Conservation (phyloP, 73 alveolate genomes). For the Paramecium tetraurelia region DNA sequence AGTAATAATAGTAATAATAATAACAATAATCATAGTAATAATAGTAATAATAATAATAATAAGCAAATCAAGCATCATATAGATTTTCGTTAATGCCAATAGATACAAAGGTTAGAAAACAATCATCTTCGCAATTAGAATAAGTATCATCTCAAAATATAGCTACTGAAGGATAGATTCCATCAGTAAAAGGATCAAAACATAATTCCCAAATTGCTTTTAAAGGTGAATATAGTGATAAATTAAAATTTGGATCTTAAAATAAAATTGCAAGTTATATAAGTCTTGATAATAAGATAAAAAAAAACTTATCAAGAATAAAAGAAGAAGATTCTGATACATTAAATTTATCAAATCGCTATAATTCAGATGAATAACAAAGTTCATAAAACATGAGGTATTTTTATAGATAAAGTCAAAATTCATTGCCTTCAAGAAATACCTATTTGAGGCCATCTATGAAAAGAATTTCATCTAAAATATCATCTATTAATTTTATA, state of each 20-base stretch:
- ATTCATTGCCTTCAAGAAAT: background rate
- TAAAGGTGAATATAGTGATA: background rate
- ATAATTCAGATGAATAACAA: background rate
- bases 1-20: background rate
- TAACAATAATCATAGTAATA: background rate
- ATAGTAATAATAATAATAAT: background rate
- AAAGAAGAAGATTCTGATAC: constrained; percentile 37
- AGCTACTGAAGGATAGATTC: background rate
- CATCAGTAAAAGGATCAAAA: background rate
- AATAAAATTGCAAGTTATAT: background rate
- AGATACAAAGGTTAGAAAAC: background rate
- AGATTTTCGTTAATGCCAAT: background rate
- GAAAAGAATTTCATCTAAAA: background rate
- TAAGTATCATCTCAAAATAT: background rate
- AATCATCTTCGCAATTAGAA: background rate
- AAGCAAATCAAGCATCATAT: background rate
- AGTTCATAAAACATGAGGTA: background rate
- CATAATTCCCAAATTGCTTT: background rate
- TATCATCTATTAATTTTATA: background rate
- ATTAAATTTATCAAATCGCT: background rate
- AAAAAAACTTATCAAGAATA: background rate
- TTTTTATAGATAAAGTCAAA: background rate
- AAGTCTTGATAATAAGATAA: background rate
- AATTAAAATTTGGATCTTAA: background rate
- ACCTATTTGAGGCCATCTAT: background rate